Conservation (phyloP, 768 basidiomycete species). For the Lactarius tabidus region DNA sequence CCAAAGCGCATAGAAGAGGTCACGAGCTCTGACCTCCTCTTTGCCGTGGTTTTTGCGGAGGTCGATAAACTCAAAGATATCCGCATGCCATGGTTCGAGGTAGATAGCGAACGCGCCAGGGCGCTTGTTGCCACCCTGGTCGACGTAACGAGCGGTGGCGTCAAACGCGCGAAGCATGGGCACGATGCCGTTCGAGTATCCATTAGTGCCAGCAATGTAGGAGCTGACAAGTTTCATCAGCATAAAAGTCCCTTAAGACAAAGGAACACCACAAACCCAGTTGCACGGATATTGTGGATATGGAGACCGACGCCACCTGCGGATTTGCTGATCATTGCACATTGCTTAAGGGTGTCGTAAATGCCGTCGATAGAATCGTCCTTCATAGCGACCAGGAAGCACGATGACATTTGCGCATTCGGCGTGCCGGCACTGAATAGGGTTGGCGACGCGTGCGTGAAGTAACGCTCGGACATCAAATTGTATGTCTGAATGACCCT, state of each 20-base stretch:
- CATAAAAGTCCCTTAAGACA: constrained; percentile 2
- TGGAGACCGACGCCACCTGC: constrained; percentile 96
- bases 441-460: constrained; percentile 96
- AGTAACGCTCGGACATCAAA: constrained; percentile 97
- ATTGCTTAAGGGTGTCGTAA: constrained; percentile 96
- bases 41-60: constrained; percentile 99
- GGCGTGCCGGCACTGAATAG: constrained; percentile 98
- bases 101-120: constrained; percentile 99
- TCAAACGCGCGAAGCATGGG: constrained; percentile 99
- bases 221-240: constrained; percentile 48
- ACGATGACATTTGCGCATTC: constrained; percentile 89
- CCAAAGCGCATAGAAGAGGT: constrained; percentile 98
- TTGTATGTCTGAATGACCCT: constrained; percentile 89
- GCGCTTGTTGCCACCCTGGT: constrained; percentile 98
- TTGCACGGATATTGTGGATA: constrained; percentile 96
- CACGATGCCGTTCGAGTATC: constrained; percentile 97
- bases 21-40: constrained; percentile 93
- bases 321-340: constrained; percentile 99
- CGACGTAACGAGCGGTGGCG: constrained; percentile 96
- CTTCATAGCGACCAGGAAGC: constrained; percentile 98
- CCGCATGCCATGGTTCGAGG: constrained; percentile 98
- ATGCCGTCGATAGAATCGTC: constrained; percentile 99
- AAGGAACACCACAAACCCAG: constrained; percentile 53
- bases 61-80: constrained; percentile 96
- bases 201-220: constrained; percentile 98